Evolutionary conservation across 139 green algal species (phyloP), one percentile per base, ranked within the genome.

Genomic region (Asterochloris erici): DNA sequence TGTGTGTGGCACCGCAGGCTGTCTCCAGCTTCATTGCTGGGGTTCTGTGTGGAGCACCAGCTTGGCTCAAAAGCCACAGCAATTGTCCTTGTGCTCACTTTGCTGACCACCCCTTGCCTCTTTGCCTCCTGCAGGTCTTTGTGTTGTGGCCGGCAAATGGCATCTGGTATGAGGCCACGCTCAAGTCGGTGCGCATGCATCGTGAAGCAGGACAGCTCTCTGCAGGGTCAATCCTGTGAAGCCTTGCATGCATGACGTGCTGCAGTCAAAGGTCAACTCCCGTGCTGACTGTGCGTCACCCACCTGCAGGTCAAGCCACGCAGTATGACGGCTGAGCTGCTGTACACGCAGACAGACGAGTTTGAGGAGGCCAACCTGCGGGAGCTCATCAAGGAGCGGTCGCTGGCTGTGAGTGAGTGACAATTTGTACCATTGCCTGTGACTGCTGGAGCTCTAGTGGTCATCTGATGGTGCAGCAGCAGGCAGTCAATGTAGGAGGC

Each of bases 101-200:
- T 15, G 26, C 9, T 0, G 23, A 24, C 12, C 16, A 17, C 38
- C 13, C 12, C 15, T 14, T 60, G 60, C 24, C 12, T 70, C 12
- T 47, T 15, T 70, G 19, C 24, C 60, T 47, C 24, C 11, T 54
- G 16, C 63, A 81, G 77, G 77, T 81, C 2, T 74, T 73, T 63
- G 63, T 81, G n/a, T 17, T 81, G 27, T 81, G 77, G 77, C 77
- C 77, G 73, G 77, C 73, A 16, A 62, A 81, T 62, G 63, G 27
- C 14, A 81, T 74, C 15, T 81, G 77, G 77, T 81, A 81, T 28
- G 69, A 81, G 27, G 77, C 63, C 17, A 21, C 17, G 21, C 17
- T 71, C 21, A 21, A 71, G 9, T 28, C 24, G 16, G 14, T 76
- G 70, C 6, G 23, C 24, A 76, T 29, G n/a, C 26, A 4, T 11